A percentile compares a stretch with the other conserved stretches of the same genome.
phyloP scores from a whole-genome alignment of 768 basidiomycete genomes.

The Tricholoma hemisulphureum region DNA sequence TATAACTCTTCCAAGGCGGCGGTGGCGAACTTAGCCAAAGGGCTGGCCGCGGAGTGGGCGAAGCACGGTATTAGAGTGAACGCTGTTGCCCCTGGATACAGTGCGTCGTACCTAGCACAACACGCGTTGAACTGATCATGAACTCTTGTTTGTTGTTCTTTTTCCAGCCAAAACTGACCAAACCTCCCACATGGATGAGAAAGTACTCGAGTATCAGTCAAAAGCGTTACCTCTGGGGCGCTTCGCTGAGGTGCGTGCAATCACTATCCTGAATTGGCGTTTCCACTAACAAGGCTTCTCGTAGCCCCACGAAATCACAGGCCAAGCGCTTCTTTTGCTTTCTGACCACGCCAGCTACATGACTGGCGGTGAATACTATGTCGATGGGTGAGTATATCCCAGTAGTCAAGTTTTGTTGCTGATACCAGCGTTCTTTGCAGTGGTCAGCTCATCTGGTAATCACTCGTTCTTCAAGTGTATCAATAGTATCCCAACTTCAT shows the following conservation, averaged over 20 bases:
- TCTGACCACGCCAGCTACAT: slow-evolving; percentile 52
- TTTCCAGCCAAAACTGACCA: slow-evolving; percentile 56
- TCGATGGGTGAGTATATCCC: slow-evolving; percentile 47
- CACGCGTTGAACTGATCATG: not conserved
- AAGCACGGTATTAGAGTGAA: slow-evolving; percentile 54
- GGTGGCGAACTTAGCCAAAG: slow-evolving; percentile 54
- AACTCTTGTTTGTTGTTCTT: not conserved
- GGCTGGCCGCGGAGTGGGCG: slow-evolving; percentile 66
- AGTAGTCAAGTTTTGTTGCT: not conserved
- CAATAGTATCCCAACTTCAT: too few species aligned
- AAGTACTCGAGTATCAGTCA: slow-evolving; percentile 48
- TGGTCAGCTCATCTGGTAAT: slow-evolving; percentile 31
- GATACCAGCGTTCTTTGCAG: slow-evolving; percentile 8
- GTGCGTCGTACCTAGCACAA: slow-evolving; percentile 24
- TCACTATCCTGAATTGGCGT: not conserved
- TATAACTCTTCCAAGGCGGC: slow-evolving; percentile 74
- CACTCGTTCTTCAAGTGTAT: not conserved
- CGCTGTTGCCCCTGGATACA: slow-evolving; percentile 61
- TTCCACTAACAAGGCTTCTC: not conserved
- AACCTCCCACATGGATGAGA: slow-evolving; percentile 50
- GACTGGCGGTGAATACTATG: slow-evolving; percentile 56
- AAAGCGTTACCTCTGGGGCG: slow-evolving; percentile 50
- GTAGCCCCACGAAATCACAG: slow-evolving; percentile 57
- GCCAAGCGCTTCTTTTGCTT: slow-evolving; percentile 53
- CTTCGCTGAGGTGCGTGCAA: slow-evolving; percentile 48